Evolutionary conservation across 441 rosid genomes (phyloP), one percentile per base, ranked within the genome.

Genomic region (Sinapis alba): DNA sequence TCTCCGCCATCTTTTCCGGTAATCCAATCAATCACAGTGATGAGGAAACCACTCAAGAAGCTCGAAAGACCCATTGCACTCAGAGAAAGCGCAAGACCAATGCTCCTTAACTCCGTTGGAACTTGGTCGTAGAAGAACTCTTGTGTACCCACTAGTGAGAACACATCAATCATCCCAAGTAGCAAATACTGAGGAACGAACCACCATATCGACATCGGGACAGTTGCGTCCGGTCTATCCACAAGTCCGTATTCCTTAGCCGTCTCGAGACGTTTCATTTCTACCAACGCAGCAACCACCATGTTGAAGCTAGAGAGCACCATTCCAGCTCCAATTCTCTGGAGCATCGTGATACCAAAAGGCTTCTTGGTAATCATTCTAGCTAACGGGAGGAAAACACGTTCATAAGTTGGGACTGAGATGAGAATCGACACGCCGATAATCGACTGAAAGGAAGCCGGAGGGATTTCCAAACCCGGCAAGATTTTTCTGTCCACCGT

Each of bases 111-210:
- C 34, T 84, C 89, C 4, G 56, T 60, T 0, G 90, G 89, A 13
- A 87, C 88, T 68, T 89, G 93, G 79, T 84, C 87, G 38, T 88
- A 88, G 78, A 86, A 88, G 56, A 88, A 85, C 32, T 88, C 90
- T 72, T 86, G 93, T 67, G 86, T 81, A 3, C 93, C 93, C 30
- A 89, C 86, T 16, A 82, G 58, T 11, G 88, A 69, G 47, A 87
- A 80, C 54, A 75, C 88, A 8, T 85, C 82, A 11, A 83, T 72
- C 50, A 87, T 21, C 0, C 93, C 93, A 2, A 71, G 62, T 56
- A 85, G 47, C n/a, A 76, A 30, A 41, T 85, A 85, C 68, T 86
- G 93, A 71, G 90, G 93, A 47, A 85, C 75, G 47, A 89, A 47
- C 90, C 90, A 89, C 86, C 88, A 87, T 23, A 87, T 77, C 4